Conservation (phyloP, 495 filamentous ascomycete species). For the Penicillium longicatenatum region DNA sequence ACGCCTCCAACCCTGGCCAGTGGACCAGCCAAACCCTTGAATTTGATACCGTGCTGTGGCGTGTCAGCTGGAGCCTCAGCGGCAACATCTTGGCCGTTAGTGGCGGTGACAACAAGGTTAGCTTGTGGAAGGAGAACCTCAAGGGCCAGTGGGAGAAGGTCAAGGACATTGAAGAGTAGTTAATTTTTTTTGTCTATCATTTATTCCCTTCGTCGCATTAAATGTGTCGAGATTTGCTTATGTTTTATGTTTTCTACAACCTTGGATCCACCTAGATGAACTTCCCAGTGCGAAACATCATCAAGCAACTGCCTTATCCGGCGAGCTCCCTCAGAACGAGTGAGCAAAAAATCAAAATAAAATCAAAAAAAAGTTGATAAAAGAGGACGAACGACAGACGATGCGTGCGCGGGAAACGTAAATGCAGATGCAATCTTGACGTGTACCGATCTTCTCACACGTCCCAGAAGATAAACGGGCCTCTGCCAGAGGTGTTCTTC, state of each 20-base stretch:
- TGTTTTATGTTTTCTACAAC: slow-evolving; percentile 13
- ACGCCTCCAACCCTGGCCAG: slow-evolving; percentile 58
- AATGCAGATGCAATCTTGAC: neutral
- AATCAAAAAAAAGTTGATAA: neutral
- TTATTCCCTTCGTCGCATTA: slow-evolving; percentile 24
- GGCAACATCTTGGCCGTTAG: slow-evolving; percentile 95
- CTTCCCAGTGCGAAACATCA: slow-evolving; percentile 1
- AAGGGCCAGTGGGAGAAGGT: slow-evolving; percentile 88
- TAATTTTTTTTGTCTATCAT: slow-evolving; percentile 17
- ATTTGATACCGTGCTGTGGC: slow-evolving; percentile 90
- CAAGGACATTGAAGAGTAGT: slow-evolving; percentile 90
- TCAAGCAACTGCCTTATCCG: neutral
- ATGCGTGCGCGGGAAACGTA: neutral
- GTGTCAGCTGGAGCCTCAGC: slow-evolving; percentile 96
- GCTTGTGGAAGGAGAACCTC: slow-evolving; percentile 61
- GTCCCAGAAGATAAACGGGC: slow-evolving; percentile 61
- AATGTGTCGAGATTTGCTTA: slow-evolving; percentile 12
- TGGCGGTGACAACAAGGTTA: slow-evolving; percentile 95
- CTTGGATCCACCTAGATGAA: slow-evolving; percentile 3
- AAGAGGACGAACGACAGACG: neutral
- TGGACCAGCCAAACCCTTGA: slow-evolving; percentile 83
- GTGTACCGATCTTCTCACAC: neutral
- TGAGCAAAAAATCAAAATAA: neutral
- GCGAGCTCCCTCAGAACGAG: neutral
- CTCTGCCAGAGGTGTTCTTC: slow-evolving; percentile 28